phyloP scores from a whole-genome alignment of 495 filamentous ascomycete genomes.

The Hypoxylon crocopeplum region DNA sequence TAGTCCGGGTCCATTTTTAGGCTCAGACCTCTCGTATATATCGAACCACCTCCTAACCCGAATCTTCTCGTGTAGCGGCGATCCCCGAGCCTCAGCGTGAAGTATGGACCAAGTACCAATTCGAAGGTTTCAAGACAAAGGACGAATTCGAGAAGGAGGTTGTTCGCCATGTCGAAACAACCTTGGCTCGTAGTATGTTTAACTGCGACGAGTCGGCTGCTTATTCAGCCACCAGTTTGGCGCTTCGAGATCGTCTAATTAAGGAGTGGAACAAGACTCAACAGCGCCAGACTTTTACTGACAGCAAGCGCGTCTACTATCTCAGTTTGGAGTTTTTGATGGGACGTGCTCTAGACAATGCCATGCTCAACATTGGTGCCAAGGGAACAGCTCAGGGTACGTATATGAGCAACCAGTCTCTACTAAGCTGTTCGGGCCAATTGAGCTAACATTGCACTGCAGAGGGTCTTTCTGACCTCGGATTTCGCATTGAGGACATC shows the following conservation, averaged over 20 bases:
- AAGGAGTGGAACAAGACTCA: conserved; percentile 98
- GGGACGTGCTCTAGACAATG: conserved; percentile 95
- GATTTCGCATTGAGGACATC: conserved; percentile 96
- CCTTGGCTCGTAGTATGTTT: conserved; percentile 92
- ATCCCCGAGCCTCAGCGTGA: conserved; percentile 90
- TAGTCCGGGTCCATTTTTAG: neutral
- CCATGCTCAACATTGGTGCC: conserved; percentile 92
- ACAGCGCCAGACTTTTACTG: conserved; percentile 88
- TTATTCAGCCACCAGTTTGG: conserved; percentile 88
- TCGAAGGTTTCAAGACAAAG: conserved; percentile 74
- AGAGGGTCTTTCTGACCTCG: conserved; percentile 87
- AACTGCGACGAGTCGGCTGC: conserved; percentile 97
- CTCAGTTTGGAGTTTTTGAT: conserved; percentile 96
- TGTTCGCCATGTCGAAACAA: conserved; percentile 95
- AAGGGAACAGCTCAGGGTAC: conserved; percentile 83
- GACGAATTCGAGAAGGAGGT: conserved; percentile 74
- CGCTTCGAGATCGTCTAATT: conserved; percentile 90
- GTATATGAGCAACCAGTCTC: conserved; percentile 1
- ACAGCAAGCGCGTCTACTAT: conserved; percentile 95
- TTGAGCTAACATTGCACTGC: conserved; percentile 13
- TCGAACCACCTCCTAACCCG: conserved; percentile 23
- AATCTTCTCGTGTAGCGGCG: conserved; percentile 48
- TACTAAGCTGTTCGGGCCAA: too few relatives aligned
- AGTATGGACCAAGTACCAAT: conserved; percentile 83
- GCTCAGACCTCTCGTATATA: conserved; percentile 44